These are phyloP conservation scores for Lipomyces spencermartinsiae DNA, from an alignment of 805 yeast genomes.

Conservation along the genomic window DNA sequence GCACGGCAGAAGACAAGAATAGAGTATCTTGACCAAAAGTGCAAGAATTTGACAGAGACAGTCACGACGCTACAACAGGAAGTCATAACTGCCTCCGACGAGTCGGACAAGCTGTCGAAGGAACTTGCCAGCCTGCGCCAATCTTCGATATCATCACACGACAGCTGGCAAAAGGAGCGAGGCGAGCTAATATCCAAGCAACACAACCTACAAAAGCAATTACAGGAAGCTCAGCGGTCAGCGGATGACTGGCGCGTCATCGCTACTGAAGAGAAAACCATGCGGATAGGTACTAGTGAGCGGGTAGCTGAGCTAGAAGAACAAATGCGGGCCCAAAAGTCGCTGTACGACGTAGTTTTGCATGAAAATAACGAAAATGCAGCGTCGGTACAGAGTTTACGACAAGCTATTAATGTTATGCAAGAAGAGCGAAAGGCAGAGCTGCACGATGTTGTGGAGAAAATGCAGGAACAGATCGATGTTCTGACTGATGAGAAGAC, in stretches of 20 bases:
- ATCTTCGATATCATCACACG: constrained; percentile 38
- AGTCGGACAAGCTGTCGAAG: constrained; percentile 41
- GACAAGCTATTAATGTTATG: constrained; percentile 43
- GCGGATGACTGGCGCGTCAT: constrained; percentile 46
- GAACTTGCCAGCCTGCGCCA: constrained; percentile 42
- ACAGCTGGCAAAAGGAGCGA: constrained; percentile 40
- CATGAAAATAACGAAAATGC: constrained; percentile 19
- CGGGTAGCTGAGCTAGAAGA: constrained; percentile 45
- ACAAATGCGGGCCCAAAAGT: constrained; percentile 42
- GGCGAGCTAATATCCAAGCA: constrained; percentile 26
- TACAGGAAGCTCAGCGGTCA: constrained; percentile 36
- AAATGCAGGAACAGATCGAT: constrained; percentile 36
- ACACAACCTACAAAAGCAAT: constrained; percentile 34
- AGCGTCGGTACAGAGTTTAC: constrained; percentile 43
- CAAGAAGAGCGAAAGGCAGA: constrained; percentile 41
- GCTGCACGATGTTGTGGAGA: constrained; percentile 47
- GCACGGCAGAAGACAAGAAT: constrained; percentile 37
- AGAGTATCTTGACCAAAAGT: constrained; percentile 47
- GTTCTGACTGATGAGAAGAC: constrained; percentile 19
- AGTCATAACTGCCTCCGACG: constrained; percentile 42
- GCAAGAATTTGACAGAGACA: constrained; percentile 46
- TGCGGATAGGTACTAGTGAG: constrained; percentile 26
- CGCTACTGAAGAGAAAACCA: constrained; percentile 47
- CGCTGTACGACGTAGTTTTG: constrained; percentile 17
- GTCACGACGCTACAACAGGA: constrained; percentile 51